These are phyloP conservation scores for Sporisorium scitamineum DNA, from an alignment of 1,284 basidiomycete genomes.

Conservation along the genomic window DNA sequence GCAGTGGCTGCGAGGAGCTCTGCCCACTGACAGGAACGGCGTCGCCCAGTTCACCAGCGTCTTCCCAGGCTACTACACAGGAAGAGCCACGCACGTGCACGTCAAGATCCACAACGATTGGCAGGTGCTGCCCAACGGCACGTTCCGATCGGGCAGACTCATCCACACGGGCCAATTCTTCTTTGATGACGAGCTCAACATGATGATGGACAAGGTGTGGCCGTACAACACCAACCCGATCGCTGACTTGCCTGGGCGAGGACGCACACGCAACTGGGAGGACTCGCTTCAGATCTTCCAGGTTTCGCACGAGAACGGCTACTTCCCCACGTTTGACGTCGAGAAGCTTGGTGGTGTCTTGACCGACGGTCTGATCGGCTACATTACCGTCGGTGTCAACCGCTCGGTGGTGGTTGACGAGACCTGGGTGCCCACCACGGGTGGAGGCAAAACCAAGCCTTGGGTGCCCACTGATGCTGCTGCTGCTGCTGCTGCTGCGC, in stretches of 20 bases:
- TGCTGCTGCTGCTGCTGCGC: slow-evolving; percentile 12
- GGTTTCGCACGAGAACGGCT: slow-evolving; percentile 69
- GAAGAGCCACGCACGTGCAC: slow-evolving; percentile 72
- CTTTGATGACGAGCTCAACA: slow-evolving; percentile 76
- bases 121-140: slow-evolving; percentile 69
- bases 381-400: slow-evolving; percentile 70
- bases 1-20: slow-evolving; percentile 77
- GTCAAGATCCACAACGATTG: slow-evolving; percentile 70
- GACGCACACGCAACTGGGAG: slow-evolving; percentile 71
- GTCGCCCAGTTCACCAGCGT: slow-evolving; percentile 77
- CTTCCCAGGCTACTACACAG: slow-evolving; percentile 76
- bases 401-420: slow-evolving; percentile 53
- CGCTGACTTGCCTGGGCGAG: slow-evolving; percentile 62
- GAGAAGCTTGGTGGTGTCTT: slow-evolving; percentile 70
- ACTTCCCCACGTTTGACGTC: slow-evolving; percentile 71
- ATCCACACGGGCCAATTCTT: slow-evolving; percentile 77
- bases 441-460: slow-evolving; percentile 47
- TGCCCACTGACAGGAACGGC: slow-evolving; percentile 77
- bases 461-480: slow-evolving; percentile 26
- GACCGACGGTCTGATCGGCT: slow-evolving; percentile 71
- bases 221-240: slow-evolving; percentile 71
- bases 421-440: slow-evolving; percentile 54
- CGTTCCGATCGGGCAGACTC: slow-evolving; percentile 71
- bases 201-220: slow-evolving; percentile 69
- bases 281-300: slow-evolving; percentile 71